These are phyloP conservation scores for Rhizoctonia solani DNA, from an alignment of 1,284 basidiomycete genomes.

Conservation along the genomic window DNA sequence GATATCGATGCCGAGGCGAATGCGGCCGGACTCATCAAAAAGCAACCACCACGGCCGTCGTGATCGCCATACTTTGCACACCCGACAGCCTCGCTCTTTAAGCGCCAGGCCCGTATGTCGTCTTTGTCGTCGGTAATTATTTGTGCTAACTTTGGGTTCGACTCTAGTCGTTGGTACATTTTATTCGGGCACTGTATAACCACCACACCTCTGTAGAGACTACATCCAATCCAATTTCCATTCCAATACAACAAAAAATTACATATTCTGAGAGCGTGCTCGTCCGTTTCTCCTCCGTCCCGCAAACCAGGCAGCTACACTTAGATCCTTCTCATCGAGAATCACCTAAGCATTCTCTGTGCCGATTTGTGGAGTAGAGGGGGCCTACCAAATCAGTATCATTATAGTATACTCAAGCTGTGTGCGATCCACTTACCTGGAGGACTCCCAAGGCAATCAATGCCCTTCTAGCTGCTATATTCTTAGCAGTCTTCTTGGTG, in stretches of 20 bases:
- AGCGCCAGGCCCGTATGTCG: too few species aligned
- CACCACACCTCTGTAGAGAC: not conserved
- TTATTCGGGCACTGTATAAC: too few species aligned
- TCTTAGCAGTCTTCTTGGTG: conserved; percentile 37
- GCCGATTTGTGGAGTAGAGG: not conserved
- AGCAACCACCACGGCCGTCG: conserved; percentile 8
- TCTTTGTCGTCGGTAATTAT: too few species aligned
- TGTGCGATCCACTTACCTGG: conserved; percentile 28
- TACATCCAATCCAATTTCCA: not conserved
- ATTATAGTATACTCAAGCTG: conserved; percentile 4
- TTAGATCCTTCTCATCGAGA: conserved; percentile 9
- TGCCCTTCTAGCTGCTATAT: conserved; percentile 27
- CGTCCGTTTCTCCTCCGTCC: not conserved
- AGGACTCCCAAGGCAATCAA: conserved; percentile 1
- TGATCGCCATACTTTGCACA: not conserved
- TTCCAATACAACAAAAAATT: not conserved
- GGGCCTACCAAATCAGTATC: not conserved
- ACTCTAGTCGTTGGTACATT: too few species aligned
- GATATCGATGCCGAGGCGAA: conserved; percentile 78
- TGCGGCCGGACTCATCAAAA: conserved; percentile 43
- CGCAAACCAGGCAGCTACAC: not conserved
- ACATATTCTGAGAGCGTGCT: not conserved
- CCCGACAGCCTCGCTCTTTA: too few species aligned
- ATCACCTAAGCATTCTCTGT: conserved; percentile 19
- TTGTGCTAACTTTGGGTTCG: too few species aligned